A percentile compares a stretch with the other conserved stretches of the same genome.
phyloP scores from a whole-genome alignment of 768 basidiomycete genomes.

The Podaxis sp. region DNA sequence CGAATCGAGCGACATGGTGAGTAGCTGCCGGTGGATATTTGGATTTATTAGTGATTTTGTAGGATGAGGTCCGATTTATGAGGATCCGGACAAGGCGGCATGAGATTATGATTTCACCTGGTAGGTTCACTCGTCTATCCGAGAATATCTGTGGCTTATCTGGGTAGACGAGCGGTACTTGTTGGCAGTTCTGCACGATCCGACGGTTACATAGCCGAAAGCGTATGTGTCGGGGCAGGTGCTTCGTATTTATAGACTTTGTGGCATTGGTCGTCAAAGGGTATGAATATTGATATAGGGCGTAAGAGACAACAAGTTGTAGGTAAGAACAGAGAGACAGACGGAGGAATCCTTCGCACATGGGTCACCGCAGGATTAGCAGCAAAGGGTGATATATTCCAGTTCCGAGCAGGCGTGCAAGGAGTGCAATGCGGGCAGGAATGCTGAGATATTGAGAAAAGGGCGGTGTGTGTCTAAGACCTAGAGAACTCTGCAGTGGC shows the following conservation, averaged over 20 bases:
- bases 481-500: slow-evolving; percentile 31
- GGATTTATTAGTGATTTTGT: not conserved
- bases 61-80: slow-evolving; percentile 90
- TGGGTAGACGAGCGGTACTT: slow-evolving; percentile 74
- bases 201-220: slow-evolving; percentile 23
- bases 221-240: not conserved
- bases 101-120: slow-evolving; percentile 93
- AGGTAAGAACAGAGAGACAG: slow-evolving; percentile 11
- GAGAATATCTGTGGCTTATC: not conserved
- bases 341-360: slow-evolving; percentile 6
- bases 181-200: slow-evolving; percentile 82
- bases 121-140: slow-evolving; percentile 37
- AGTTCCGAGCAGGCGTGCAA: not conserved
- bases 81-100: slow-evolving; percentile 89
- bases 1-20: slow-evolving; percentile 44
- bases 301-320: slow-evolving; percentile 12
- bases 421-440: not conserved
- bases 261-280: slow-evolving; percentile 14
- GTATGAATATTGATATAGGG: slow-evolving; percentile 12
- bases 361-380: slow-evolving; percentile 2
- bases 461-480: not conserved
- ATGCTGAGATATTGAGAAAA: not conserved
- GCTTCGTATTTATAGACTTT: slow-evolving; percentile 7
- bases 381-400: not conserved
- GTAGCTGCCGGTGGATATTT: slow-evolving; percentile 22